These are phyloP conservation scores for Vachellia pachyceras DNA, from an alignment of 306 rosid species.

Conservation along the genomic window DNA sequence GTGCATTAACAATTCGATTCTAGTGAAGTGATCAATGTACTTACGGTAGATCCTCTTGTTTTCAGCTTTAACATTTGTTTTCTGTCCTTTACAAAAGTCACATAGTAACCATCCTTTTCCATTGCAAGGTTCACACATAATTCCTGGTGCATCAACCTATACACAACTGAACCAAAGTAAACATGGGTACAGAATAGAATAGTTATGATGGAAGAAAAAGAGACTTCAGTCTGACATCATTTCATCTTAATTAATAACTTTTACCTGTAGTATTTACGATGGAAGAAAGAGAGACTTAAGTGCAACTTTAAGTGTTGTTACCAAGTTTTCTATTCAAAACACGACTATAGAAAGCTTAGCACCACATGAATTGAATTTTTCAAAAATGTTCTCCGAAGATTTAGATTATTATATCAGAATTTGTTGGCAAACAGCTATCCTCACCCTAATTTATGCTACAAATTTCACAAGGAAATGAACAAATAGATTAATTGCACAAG, in stretches of 20 bases:
- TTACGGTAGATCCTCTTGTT: conserved; percentile 80
- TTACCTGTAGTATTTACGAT: not conserved
- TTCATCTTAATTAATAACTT: not conserved
- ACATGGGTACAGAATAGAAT: not conserved
- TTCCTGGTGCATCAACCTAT: conserved; percentile 60
- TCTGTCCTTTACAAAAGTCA: conserved; percentile 84
- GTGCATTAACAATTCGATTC: not conserved
- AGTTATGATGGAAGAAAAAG: not conserved
- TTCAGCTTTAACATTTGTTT: conserved; percentile 73
- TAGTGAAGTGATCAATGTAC: conserved; percentile 24
- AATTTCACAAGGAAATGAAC: not conserved
- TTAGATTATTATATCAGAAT: not conserved
- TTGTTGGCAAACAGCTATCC: not conserved
- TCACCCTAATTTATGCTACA: not conserved
- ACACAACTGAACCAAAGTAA: conserved; percentile 38
- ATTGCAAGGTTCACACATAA: conserved; percentile 75
- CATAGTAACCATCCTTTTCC: conserved; percentile 88
- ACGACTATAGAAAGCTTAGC: not conserved
- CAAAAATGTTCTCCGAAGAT: not conserved
- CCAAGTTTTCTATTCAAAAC: not conserved
- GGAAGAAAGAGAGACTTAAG: not conserved
- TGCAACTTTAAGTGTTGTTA: not conserved
- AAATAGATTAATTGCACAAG: not conserved
- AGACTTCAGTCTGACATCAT: conserved; percentile 1
- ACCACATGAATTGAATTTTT: not conserved